Base-by-base conservation (phyloP, 2,329 filamentous ascomycete species). In the Karstenula rhodostoma region DNA sequence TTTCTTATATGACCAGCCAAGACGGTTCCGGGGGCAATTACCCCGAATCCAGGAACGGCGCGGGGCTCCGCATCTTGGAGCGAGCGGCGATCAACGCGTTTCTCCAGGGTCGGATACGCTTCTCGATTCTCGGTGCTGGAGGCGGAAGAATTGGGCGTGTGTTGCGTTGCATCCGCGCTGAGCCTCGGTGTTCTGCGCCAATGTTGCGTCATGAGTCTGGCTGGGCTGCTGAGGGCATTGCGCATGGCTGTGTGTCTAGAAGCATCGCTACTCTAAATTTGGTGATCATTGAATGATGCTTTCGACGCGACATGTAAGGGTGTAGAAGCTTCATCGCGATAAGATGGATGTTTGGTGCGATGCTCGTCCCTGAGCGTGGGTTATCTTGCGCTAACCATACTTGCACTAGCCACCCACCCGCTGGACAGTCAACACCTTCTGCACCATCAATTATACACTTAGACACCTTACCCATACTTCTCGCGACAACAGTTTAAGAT, bases 21-120 rank as follows among this genome's bases (percentile, higher is more conserved):
- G 71, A 57, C 60, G 49, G 51, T 53, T 46, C 58, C 69, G 68
- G 71, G 67, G 55, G 32, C 43, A 59, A 63, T 72, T 63, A 56
- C 64, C 68, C 71, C 70, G 72, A 64, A 54, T 43, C 56, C 67
- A 69, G 66, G 63, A 67, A 70, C 57, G 37, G 44, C 67, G 70
- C 68, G 68, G 69, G 71, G 69, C 65, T 70, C 65, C 66, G 64
- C 66, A 62, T 48, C 43, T 27, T 35, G 49, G 23, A 59, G 55
- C 22, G 44, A 55, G 59, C 51, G 43, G 60, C 51, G 62, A 68
- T 67, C 65, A 60, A 53, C 66, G 33, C 32, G 46, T 63, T 67
- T 66, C 66, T 71, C 66, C 68, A 68, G 65, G 65, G 67, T 58
- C 63, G 61, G 35, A 17, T n/a, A 46, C 22, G 22, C 17, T 51